Conservation (phyloP, 257 asterid genomes). For the Jaltomata sinuosa region DNA sequence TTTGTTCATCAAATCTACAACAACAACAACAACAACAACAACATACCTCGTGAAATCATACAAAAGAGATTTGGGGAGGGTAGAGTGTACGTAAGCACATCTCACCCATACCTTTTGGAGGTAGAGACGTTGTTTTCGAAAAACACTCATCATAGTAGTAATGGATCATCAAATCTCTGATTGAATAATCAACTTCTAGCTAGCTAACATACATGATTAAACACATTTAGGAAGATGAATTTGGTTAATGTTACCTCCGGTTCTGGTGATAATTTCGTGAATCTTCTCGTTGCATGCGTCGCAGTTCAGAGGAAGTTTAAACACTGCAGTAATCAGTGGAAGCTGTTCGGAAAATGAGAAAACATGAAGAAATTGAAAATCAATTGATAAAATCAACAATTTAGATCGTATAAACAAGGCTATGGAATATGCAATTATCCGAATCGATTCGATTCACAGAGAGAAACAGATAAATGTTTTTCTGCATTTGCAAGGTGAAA, state of each 20-base stretch:
- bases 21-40: too few relatives aligned
- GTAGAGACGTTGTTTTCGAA: too few relatives aligned
- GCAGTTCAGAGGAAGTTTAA: conserved; percentile 59
- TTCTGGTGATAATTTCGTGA: conserved; percentile 30
- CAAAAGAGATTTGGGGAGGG: too few relatives aligned
- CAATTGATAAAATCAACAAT: background rate
- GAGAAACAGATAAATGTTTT: background rate
- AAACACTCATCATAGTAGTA: too few relatives aligned
- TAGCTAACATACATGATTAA: background rate
- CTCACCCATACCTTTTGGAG: too few relatives aligned
- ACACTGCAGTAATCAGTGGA: conserved; percentile 46
- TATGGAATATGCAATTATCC: background rate
- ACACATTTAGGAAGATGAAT: background rate
- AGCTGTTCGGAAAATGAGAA: conserved; percentile 17
- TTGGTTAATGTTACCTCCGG: conserved; percentile 30
- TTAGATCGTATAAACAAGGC: background rate
- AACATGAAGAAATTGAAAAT: background rate
- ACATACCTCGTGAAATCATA: too few relatives aligned
- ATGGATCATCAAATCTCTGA: background rate
- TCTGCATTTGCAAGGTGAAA: too few relatives aligned
- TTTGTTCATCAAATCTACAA: background rate
- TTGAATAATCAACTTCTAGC: background rate
- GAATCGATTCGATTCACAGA: background rate
- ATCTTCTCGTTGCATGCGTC: conserved; percentile 72
- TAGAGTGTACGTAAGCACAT: too few relatives aligned